Conservation (phyloP, 306 rosid genomes). For the Prunus mume region DNA sequence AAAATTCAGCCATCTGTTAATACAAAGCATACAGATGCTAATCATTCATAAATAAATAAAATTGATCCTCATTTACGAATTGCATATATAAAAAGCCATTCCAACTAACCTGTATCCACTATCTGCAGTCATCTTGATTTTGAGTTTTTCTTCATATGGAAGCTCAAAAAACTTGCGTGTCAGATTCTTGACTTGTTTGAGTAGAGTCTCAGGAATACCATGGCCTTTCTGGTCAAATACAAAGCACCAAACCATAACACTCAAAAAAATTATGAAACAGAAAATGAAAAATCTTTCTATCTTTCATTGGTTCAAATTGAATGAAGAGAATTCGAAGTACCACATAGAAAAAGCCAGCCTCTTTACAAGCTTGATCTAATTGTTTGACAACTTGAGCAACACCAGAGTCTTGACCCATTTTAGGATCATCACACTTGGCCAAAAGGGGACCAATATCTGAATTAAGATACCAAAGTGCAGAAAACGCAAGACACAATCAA, state of each 20-base stretch:
- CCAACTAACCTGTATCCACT: conserved; percentile 63
- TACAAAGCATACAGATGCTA: conserved; percentile 5
- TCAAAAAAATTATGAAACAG: conserved; percentile 7
- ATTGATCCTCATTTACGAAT: conserved; percentile 16
- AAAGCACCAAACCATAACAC: not conserved
- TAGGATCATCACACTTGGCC: conserved; percentile 63
- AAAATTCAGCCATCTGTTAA: conserved; percentile 21
- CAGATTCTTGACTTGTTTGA: conserved; percentile 52
- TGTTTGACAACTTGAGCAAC: conserved; percentile 63
- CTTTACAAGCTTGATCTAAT: conserved; percentile 78
- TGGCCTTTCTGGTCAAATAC: conserved; percentile 67
- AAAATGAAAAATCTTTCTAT: not conserved
- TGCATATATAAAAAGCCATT: not conserved
- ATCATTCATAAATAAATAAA: not conserved
- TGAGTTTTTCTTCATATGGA: conserved; percentile 74
- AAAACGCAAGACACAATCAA: not conserved
- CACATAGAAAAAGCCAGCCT: conserved; percentile 93
- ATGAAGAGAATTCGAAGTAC: conserved; percentile 33
- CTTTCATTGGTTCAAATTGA: not conserved
- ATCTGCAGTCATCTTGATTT: conserved; percentile 67
- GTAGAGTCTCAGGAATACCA: conserved; percentile 61
- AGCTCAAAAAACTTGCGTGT: conserved; percentile 63
- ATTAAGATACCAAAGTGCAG: not conserved
- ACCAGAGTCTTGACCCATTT: conserved; percentile 59
- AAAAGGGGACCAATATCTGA: conserved; percentile 71